Evolutionary conservation across 208 protist species (phyloP).

Genomic region (Porcisia hertigi): DNA sequence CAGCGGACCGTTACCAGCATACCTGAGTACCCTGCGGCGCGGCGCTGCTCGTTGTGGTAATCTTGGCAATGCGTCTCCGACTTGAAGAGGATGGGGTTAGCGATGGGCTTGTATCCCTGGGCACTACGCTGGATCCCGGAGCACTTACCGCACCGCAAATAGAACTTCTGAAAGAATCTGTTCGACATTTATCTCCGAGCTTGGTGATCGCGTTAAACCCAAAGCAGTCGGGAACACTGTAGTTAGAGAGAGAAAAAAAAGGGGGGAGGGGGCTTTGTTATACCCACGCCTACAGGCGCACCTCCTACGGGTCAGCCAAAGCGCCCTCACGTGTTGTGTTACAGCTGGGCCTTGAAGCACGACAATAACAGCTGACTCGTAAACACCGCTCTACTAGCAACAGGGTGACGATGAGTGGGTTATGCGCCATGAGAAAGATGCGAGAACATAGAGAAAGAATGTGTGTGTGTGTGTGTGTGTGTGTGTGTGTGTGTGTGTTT

Average conservation of each 20-base stretch:
- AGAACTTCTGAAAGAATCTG: conserved; percentile 83
- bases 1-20: conserved; percentile 65
- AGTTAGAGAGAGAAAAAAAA: not conserved
- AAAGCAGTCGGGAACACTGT: not conserved
- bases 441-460: conserved; percentile 6
- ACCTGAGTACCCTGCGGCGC: conserved; percentile 54
- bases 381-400: not conserved
- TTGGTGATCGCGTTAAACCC: not conserved
- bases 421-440: not conserved
- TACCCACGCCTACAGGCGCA: not conserved
- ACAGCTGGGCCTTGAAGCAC: not conserved
- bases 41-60: conserved; percentile 76
- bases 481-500: not conserved
- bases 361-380: not conserved
- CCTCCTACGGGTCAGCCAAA: not conserved
- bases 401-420: not conserved
- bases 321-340: not conserved
- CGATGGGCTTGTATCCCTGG: conserved; percentile 80
- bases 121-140: conserved; percentile 61
- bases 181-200: conserved; percentile 51
- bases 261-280: not conserved
- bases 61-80: conserved; percentile 82
- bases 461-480: too few species aligned
- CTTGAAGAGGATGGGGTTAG: conserved; percentile 88
- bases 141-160: conserved; percentile 74